Evolutionary conservation across 371 early-diverging fungal species (phyloP).

Genomic region (Umbelopsis sp.): DNA sequence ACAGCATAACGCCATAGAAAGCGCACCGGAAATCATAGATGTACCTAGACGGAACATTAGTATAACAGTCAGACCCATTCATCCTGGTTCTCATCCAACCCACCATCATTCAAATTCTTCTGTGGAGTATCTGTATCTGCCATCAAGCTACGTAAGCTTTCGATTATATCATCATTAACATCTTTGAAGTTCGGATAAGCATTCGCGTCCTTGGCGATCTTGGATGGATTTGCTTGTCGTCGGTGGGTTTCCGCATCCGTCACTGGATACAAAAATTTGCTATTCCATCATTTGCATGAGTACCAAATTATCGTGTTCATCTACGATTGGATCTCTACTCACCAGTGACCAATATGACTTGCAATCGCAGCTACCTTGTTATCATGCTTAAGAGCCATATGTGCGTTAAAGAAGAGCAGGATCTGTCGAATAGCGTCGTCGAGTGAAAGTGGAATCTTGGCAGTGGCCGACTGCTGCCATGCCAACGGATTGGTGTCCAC

Average conservation of each 20-base stretch:
- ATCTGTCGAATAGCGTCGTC: slow-evolving; percentile 76
- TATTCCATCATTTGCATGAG: slow-evolving; percentile 20
- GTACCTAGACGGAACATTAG: slow-evolving; percentile 20
- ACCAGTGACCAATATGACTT: slow-evolving; percentile 59
- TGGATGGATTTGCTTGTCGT: slow-evolving; percentile 18
- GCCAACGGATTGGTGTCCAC: slow-evolving; percentile 80
- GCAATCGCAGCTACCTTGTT: slow-evolving; percentile 84
- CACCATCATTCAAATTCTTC: slow-evolving; percentile 22
- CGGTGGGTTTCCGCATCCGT: slow-evolving; percentile 35
- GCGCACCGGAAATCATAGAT: slow-evolving; percentile 60
- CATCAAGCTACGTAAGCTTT: slow-evolving; percentile 48
- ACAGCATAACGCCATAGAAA: slow-evolving; percentile 69
- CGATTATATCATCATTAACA: slow-evolving; percentile 60
- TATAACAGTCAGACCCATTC: too few species aligned
- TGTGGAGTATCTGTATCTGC: slow-evolving; percentile 41
- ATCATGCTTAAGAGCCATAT: slow-evolving; percentile 82
- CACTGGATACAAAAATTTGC: slow-evolving; percentile 64
- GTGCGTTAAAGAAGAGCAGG: slow-evolving; percentile 85
- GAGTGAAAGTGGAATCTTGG: slow-evolving; percentile 58
- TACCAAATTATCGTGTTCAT: not conserved
- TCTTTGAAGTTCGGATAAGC: slow-evolving; percentile 66
- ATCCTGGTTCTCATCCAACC: not conserved
- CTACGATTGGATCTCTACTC: not conserved
- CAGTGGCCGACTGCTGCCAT: slow-evolving; percentile 64
- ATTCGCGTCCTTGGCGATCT: slow-evolving; percentile 51